Percentiles rank a stretch among this genome's conserved stretches.
Evolutionary conservation across 148 eudicot species (phyloP).

Genomic region (Beta vulgaris): DNA sequence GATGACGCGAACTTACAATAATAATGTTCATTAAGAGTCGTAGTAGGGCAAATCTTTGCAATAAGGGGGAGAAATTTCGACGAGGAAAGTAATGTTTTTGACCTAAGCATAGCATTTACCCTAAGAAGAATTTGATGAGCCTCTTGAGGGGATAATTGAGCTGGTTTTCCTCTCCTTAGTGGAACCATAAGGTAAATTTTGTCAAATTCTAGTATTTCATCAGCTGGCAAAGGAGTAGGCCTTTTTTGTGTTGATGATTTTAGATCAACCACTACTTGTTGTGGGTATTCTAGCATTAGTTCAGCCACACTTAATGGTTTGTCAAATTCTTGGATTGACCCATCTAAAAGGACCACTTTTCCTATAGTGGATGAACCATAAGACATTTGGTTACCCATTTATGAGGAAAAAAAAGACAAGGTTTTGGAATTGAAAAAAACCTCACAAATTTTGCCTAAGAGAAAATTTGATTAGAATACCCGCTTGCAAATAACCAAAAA

Average conservation of each 20-base stretch:
- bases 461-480: no score
- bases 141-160: constrained; percentile 50
- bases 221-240: constrained; percentile 64
- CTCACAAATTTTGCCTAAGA: no score
- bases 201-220: constrained; percentile 44
- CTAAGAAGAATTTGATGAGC: constrained; percentile 43
- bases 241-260: constrained; percentile 18
- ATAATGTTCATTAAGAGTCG: neutral
- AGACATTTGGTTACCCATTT: constrained; percentile 63
- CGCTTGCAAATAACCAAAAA: no score
- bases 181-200: constrained; percentile 73
- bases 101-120: constrained; percentile 37
- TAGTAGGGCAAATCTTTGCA: constrained; percentile 37
- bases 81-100: constrained; percentile 26
- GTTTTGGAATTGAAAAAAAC: no score
- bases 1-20: constrained; percentile 1
- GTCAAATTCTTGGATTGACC: constrained; percentile 45
- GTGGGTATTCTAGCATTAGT: constrained; percentile 79
- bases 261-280: constrained; percentile 70
- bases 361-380: constrained; percentile 32
- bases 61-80: constrained; percentile 50
- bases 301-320: constrained; percentile 64
- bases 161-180: constrained; percentile 52
- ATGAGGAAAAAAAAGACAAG: no score
- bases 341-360: constrained; percentile 60